These are phyloP conservation scores for Amanita rubescens DNA, from an alignment of 768 basidiomycete genomes.

Conservation along the genomic window DNA sequence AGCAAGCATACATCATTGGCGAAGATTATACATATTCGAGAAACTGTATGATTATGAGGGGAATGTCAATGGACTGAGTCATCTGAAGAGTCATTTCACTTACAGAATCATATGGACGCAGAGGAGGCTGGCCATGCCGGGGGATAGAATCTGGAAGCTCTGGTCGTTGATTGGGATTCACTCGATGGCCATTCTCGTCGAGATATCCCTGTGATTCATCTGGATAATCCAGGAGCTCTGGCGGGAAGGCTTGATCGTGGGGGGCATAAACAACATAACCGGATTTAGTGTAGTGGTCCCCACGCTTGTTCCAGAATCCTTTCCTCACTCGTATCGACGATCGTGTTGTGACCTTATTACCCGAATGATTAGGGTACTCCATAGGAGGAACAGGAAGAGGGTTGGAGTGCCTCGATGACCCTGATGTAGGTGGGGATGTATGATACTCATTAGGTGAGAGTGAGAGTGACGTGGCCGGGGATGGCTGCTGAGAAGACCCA, in stretches of 20 bases:
- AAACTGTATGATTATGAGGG: not conserved
- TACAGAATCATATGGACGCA: slow-evolving; percentile 49
- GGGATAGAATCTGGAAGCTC: slow-evolving; percentile 61
- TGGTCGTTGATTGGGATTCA: slow-evolving; percentile 35
- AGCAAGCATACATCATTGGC: not conserved
- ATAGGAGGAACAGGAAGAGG: slow-evolving; percentile 11
- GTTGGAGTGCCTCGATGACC: slow-evolving; percentile 16
- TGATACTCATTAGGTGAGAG: slow-evolving; percentile 14
- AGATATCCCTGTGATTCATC: slow-evolving; percentile 44
- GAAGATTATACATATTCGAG: slow-evolving; percentile 6
- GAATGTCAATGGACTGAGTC: not conserved
- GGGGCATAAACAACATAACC: slow-evolving; percentile 66
- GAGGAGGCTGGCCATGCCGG: slow-evolving; percentile 43
- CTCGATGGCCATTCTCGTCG: slow-evolving; percentile 41
- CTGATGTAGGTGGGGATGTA: slow-evolving; percentile 9
- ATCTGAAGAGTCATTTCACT: slow-evolving; percentile 14
- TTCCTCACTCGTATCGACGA: slow-evolving; percentile 32
- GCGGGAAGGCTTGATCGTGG: slow-evolving; percentile 42
- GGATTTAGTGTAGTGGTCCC: slow-evolving; percentile 55
- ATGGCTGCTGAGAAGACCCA: slow-evolving; percentile 11
- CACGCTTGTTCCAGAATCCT: slow-evolving; percentile 72
- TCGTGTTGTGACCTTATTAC: slow-evolving; percentile 20
- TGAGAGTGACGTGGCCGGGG: slow-evolving; percentile 8
- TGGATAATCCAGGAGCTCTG: slow-evolving; percentile 56
- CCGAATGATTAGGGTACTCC: slow-evolving; percentile 12